Base-by-base conservation (phyloP, 73 alveolate genomes). In the Symbiodinium natans region DNA sequence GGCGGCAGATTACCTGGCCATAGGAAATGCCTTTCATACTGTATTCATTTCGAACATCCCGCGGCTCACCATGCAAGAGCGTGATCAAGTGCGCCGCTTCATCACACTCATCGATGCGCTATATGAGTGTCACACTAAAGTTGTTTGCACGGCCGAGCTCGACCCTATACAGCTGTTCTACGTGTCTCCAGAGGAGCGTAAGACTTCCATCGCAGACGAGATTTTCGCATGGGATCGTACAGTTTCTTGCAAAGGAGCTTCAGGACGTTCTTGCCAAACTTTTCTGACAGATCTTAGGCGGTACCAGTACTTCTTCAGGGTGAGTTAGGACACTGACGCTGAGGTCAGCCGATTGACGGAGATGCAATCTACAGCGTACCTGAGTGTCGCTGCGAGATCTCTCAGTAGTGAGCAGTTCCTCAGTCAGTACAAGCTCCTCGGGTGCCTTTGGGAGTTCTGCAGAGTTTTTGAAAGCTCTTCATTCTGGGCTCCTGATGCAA, bases 1-100 rank as follows among this genome's bases (percentile, higher is more conserved):
- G 52, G 97, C 97, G 5, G 97, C 97, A 21, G 97, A 90, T 90
- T 90, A 74, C 63, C 36, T 82, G 19, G 89, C 89, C n/a, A 40
- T 82, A 38, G 59, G 59, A 59, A 25, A 40, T 38, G 89, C 89
- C 89, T 82, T 82, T 38, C 89, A 38, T 41, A 82, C 89, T 9
- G 59, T 82, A 11, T 82, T 82, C 89, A 8, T 82, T 1, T 8
- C 68, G 39, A 25, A 82, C 63, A 82, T 82, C 34, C 89, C 89
- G 13, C 56, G 63, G 39, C 89, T 82, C 36, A 82, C 89, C 21
- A 82, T 82, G 89, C 89, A 82, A 40, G 89, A 82, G 89, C 56
- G 89, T 25, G 89, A 82, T 40, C 89, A 82, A 82, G 89, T 82
- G 33, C 54, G 89, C 7, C 56, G 89, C 21, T 82, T 82, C 89